phyloP scores from a whole-genome alignment of 1,284 basidiomycete species.

The Vanrija humicola region DNA sequence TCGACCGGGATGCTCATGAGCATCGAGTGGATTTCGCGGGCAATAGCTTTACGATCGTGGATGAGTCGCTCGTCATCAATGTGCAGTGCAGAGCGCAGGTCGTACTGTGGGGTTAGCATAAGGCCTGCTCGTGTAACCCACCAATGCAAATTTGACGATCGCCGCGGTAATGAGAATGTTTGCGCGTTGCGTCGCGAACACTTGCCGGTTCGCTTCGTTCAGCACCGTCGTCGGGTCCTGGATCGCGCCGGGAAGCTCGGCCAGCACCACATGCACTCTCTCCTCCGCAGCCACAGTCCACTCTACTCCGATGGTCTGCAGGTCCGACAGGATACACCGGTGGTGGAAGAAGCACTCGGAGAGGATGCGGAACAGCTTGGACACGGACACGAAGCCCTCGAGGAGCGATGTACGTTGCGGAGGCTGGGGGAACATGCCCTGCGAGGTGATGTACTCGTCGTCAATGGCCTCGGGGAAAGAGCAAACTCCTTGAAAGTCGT shows the following conservation, averaged over 20 bases:
- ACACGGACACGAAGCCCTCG: slow-evolving; percentile 44
- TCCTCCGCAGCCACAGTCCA: slow-evolving; percentile 37
- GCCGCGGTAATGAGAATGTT: slow-evolving; percentile 47
- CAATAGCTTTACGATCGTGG: slow-evolving; percentile 41
- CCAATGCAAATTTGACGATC: slow-evolving; percentile 47
- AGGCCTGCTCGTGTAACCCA: slow-evolving; percentile 17
- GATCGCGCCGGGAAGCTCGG: slow-evolving; percentile 32
- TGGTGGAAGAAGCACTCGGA: slow-evolving; percentile 48
- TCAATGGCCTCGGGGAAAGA: slow-evolving; percentile 43
- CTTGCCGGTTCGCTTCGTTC: slow-evolving; percentile 24
- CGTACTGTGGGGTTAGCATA: slow-evolving; percentile 19
- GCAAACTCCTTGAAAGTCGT: slow-evolving; percentile 47
- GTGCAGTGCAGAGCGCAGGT: slow-evolving; percentile 35
- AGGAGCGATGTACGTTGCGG: slow-evolving; percentile 35
- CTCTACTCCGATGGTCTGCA: slow-evolving; percentile 18
- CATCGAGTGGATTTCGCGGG: slow-evolving; percentile 44
- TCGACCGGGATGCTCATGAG: slow-evolving; percentile 47
- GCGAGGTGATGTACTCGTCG: slow-evolving; percentile 48
- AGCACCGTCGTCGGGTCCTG: slow-evolving; percentile 26
- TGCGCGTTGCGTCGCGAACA: slow-evolving; percentile 44
- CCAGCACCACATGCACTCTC: slow-evolving; percentile 33
- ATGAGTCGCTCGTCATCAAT: slow-evolving; percentile 36
- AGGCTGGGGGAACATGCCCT: slow-evolving; percentile 47
- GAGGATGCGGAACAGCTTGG: slow-evolving; percentile 42
- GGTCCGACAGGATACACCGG: slow-evolving; percentile 29